These are phyloP conservation scores for Leucaena leucocephala DNA, from an alignment of 306 rosid species.

Conservation along the genomic window DNA sequence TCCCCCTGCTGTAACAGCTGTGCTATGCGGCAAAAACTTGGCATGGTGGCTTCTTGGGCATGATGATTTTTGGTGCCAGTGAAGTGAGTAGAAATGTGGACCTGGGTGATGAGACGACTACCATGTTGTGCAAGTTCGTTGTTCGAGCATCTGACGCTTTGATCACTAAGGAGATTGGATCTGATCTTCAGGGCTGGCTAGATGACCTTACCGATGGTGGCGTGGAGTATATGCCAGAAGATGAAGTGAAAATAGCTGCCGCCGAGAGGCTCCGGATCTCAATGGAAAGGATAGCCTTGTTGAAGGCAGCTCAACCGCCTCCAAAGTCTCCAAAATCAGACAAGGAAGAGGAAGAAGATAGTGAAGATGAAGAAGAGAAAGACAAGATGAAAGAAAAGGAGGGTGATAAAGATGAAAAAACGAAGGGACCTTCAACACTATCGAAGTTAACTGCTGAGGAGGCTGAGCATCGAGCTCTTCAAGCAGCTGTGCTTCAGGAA, in stretches of 20 bases:
- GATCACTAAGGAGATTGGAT: conserved; percentile 86
- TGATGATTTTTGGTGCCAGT: conserved; percentile 99
- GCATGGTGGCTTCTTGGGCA: conserved; percentile 95
- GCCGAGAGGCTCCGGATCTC: conserved; percentile 94
- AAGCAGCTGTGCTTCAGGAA: conserved; percentile 94
- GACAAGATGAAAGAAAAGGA: conserved; percentile 53
- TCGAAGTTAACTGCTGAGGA: conserved; percentile 93
- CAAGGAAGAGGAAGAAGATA: conserved; percentile 44
- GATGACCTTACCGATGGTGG: conserved; percentile 98
- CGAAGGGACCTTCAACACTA: conserved; percentile 87
- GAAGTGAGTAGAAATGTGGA: conserved; percentile 98
- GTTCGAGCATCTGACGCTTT: conserved; percentile 94
- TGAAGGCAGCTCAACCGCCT: conserved; percentile 92
- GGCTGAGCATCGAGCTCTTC: conserved; percentile 98
- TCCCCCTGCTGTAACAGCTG: conserved; percentile 49
- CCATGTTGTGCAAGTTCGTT: conserved; percentile 94
- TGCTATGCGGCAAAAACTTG: conserved; percentile 98
- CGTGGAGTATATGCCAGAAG: conserved; percentile 98
- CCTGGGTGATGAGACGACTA: conserved; percentile 94
- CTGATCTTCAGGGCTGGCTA: conserved; percentile 95
- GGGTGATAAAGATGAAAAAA: conserved; percentile 58
- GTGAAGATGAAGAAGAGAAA: conserved; percentile 42
- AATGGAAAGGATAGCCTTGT: conserved; percentile 91
- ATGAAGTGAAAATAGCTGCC: conserved; percentile 89
- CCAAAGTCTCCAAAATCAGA: conserved; percentile 69